These are phyloP conservation scores for Tuber melanosporum DNA, from an alignment of 495 filamentous ascomycete genomes.

Conservation along the genomic window DNA sequence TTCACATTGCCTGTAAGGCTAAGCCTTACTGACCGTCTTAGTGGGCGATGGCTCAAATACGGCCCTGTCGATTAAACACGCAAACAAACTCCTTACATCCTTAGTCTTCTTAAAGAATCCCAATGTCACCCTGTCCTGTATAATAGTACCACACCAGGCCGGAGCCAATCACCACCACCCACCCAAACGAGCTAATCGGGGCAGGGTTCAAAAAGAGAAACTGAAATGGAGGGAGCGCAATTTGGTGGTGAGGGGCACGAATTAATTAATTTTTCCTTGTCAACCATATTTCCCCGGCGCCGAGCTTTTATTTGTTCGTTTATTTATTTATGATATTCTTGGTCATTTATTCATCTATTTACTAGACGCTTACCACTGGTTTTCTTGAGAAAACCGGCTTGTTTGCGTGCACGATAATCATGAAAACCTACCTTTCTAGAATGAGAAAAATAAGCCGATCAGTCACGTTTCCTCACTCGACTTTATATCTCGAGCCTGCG, in stretches of 20 bases:
- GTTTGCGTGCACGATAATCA: not conserved
- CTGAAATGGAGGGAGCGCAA: conserved; percentile 12
- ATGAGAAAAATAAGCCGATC: not conserved
- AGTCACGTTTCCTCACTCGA: not conserved
- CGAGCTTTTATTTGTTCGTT: not conserved
- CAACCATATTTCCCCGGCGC: not conserved
- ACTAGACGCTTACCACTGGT: not conserved
- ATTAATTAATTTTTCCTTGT: conserved; percentile 29
- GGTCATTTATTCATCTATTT: not conserved
- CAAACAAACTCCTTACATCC: conserved; percentile 14
- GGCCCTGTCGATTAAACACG: conserved; percentile 26
- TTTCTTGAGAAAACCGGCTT: not conserved
- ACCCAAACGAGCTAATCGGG: conserved; percentile 16
- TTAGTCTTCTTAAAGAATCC: conserved; percentile 2
- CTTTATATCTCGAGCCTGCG: not conserved
- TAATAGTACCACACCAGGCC: conserved; percentile 11
- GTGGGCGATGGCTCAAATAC: conserved; percentile 33
- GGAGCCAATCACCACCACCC: conserved; percentile 11
- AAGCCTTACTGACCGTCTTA: not conserved
- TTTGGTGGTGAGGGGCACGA: conserved; percentile 9
- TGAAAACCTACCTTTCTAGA: not conserved
- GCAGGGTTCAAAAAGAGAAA: not conserved
- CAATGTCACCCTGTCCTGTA: not conserved
- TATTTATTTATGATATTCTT: not conserved
- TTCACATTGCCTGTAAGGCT: not conserved